These are phyloP conservation scores for Rosa persica DNA, from an alignment of 306 rosid species.

Conservation along the genomic window DNA sequence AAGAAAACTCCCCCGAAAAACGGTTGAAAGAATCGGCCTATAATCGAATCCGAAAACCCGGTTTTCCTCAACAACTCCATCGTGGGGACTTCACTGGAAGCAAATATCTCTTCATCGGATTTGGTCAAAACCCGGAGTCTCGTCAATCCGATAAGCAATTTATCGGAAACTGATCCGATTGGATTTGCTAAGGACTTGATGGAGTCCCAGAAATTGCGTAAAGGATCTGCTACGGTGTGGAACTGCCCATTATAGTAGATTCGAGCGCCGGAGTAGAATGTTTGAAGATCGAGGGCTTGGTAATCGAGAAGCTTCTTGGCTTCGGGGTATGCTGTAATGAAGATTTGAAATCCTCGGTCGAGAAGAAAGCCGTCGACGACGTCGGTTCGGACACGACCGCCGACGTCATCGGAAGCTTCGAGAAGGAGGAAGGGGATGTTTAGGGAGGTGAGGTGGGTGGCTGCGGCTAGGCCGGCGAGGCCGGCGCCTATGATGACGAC, in stretches of 20 bases:
- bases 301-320: slow-evolving; percentile 72
- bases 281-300: slow-evolving; percentile 51
- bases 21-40: slow-evolving; percentile 64
- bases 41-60: slow-evolving; percentile 72
- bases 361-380: slow-evolving; percentile 69
- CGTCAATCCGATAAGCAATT: slow-evolving; percentile 58
- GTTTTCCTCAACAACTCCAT: slow-evolving; percentile 43
- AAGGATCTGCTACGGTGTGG: slow-evolving; percentile 85
- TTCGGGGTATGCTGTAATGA: slow-evolving; percentile 89
- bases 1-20: slow-evolving; percentile 89
- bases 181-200: slow-evolving; percentile 60
- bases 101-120: slow-evolving; percentile 53
- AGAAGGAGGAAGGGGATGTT: slow-evolving; percentile 74
- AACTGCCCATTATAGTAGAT: slow-evolving; percentile 57
- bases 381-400: slow-evolving; percentile 84
- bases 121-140: slow-evolving; percentile 46
- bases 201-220: slow-evolving; percentile 66
- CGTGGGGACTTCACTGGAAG: slow-evolving; percentile 49
- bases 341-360: slow-evolving; percentile 91
- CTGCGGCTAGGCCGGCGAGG: slow-evolving; percentile 82
- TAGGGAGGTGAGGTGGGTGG: slow-evolving; percentile 60
- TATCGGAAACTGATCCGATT: slow-evolving; percentile 63
- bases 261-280: slow-evolving; percentile 72
- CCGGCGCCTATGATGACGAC: slow-evolving; percentile 79
- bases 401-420: slow-evolving; percentile 71